These are phyloP conservation scores for Daldinia grandis DNA, from an alignment of 495 filamentous ascomycete genomes.

Conservation along the genomic window DNA sequence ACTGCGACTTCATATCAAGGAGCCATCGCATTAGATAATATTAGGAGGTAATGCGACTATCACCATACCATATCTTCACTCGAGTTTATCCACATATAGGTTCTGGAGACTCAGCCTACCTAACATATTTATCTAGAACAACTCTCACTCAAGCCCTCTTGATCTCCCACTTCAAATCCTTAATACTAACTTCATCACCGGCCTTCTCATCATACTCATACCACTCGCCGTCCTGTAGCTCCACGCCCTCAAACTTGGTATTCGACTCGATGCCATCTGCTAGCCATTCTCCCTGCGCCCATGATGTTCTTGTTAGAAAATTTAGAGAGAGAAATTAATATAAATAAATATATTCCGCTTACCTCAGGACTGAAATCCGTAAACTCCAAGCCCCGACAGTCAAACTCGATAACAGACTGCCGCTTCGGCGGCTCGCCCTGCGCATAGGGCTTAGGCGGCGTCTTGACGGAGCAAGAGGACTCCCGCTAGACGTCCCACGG, in stretches of 20 bases:
- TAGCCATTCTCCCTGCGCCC: slow-evolving; percentile 82
- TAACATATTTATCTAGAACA: background rate
- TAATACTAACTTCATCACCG: slow-evolving; percentile 71
- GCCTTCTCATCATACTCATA: slow-evolving; percentile 69
- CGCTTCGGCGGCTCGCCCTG: slow-evolving; percentile 71
- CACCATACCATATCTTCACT: background rate
- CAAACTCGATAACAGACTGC: slow-evolving; percentile 84
- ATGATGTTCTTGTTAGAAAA: background rate
- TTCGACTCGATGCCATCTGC: slow-evolving; percentile 80
- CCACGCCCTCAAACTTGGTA: slow-evolving; percentile 80
- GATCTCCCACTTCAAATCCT: slow-evolving; percentile 90
- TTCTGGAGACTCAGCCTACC: background rate
- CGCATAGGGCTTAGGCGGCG: slow-evolving; percentile 73
- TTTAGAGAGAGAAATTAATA: background rate
- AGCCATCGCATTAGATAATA: background rate
- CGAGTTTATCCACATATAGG: background rate
- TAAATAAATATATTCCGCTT: slow-evolving; percentile 32
- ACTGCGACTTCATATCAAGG: background rate
- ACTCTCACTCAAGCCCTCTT: slow-evolving; percentile 60
- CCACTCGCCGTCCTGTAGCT: slow-evolving; percentile 84
- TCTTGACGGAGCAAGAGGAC: slow-evolving; percentile 71
- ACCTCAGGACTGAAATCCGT: slow-evolving; percentile 88
- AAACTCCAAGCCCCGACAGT: slow-evolving; percentile 95
- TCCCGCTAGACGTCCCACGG: slow-evolving; percentile 54
- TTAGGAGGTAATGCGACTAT: no score